phyloP scores from a whole-genome alignment of 2,329 filamentous ascomycete species.

The Xylaria sp. region DNA sequence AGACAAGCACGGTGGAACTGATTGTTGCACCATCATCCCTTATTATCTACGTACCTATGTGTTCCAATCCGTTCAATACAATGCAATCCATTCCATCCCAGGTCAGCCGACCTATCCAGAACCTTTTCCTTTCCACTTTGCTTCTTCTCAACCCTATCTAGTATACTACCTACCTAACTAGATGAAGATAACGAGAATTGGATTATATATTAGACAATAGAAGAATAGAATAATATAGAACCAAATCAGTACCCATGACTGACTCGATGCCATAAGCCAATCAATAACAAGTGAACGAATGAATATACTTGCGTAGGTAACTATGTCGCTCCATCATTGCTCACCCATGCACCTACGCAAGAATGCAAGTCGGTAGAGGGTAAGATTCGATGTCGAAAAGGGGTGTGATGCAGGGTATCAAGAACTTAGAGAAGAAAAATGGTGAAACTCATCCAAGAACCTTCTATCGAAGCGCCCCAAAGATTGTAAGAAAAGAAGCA shows the following conservation, averaged over 20 bases:
- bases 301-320: background rate
- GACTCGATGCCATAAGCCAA: background rate
- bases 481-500: background rate
- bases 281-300: background rate
- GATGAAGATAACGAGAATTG: background rate
- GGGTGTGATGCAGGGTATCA: conserved; percentile 24
- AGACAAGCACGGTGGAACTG: background rate
- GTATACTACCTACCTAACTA: background rate
- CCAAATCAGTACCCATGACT: background rate
- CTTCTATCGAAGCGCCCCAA: conserved; percentile 4
- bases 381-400: background rate
- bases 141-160: background rate
- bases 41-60: background rate
- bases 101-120: background rate
- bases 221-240: background rate
- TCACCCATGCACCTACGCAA: background rate
- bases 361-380: background rate
- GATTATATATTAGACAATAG: conserved; percentile 31
- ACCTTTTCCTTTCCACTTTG: background rate
- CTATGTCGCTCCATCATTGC: background rate
- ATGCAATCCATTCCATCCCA: background rate
- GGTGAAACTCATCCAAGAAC: background rate
- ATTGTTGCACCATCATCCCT: background rate
- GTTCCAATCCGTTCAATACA: too few species aligned
- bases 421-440: conserved; percentile 1